Conservation (phyloP, 1,139 yeast species). For the Debaryomyces nepalensis region DNA sequence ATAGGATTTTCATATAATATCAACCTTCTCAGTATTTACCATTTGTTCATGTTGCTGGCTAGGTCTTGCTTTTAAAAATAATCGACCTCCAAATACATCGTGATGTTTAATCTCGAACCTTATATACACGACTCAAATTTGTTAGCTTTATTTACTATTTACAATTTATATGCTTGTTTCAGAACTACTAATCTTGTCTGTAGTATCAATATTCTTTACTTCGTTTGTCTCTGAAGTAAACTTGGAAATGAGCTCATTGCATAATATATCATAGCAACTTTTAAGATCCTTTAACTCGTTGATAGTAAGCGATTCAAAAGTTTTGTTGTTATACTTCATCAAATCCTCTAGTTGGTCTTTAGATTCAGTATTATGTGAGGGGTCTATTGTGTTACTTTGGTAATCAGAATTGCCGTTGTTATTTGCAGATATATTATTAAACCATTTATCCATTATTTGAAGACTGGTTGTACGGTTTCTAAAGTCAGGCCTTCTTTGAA, state of each 20-base stretch:
- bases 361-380: constrained; percentile 4
- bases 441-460: constrained; percentile 53
- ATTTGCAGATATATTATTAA: constrained; percentile 33
- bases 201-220: constrained; percentile 3
- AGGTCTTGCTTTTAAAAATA: constrained; percentile 7
- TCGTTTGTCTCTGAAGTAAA: constrained; percentile 1
- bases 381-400: not conserved
- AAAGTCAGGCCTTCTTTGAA: constrained; percentile 31
- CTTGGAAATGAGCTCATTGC: constrained; percentile 24
- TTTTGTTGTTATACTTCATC: constrained; percentile 37
- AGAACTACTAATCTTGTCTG: not conserved
- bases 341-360: constrained; percentile 26
- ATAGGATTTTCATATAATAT: constrained; percentile 2
- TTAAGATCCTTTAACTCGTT: constrained; percentile 42
- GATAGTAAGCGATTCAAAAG: constrained; percentile 43
- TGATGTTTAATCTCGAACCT: constrained; percentile 23
- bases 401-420: constrained; percentile 5
- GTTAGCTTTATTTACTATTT: constrained; percentile 4
- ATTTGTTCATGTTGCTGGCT: too few species aligned
- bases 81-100: too few species aligned
- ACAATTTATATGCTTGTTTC: constrained; percentile 7
- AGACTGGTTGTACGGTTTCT: constrained; percentile 44
- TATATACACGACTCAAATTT: constrained; percentile 12
- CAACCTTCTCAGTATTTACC: not conserved
- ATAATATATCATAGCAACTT: constrained; percentile 43